Evolutionary conservation across 140 eudicot species (phyloP), one percentile per base, ranked within the genome.

Genomic region (Senecio squalidus): DNA sequence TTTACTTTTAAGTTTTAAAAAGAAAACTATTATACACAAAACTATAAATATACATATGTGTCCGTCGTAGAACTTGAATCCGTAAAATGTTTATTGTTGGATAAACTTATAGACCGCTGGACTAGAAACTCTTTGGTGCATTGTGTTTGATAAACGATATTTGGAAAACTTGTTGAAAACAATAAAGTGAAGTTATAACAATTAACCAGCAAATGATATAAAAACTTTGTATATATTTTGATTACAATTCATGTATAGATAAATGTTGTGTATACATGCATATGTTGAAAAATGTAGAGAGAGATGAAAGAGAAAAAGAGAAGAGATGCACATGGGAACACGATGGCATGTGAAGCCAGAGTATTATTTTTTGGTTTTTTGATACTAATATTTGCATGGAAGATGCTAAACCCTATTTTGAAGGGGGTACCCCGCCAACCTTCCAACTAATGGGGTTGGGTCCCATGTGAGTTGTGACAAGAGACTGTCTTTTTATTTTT

Each of bases 301-400:
- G 48, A 41, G 62, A 28, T 58, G 7, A 21, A 34, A 51, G 9
- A 48, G 20, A 23, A 14, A 28, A 24, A 29, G 66, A 46, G 64
- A 53, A 62, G 55, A 63, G 63, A 27, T 36, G 79, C 83, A 77
- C 83, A 77, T 72, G 83, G 83, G 72, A 53, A 77, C 79, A 77
- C 72, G 78, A 72, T 65, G 63, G 65, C 78, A 77, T 77, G 83
- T 77, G 83, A 72, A 56, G 80, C 70, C 79, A 74, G 75, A 60
- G 75, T 55, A 68, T 39, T 60, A 61, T n/a, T 51, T 51, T 45
- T 48, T 39, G 62, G 49, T 66, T 66, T 63, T 72, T 55, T 39
- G 30, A 58, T 48, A 48, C 14, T 34, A 55, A 68, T 48, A 69
- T 62, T 70, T 64, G 74, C 66, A 66, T 64, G 69, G 70, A 69